Evolutionary conservation across 176 grass and related monocot genomes (phyloP).

Genomic region (Paspalum notatum): DNA sequence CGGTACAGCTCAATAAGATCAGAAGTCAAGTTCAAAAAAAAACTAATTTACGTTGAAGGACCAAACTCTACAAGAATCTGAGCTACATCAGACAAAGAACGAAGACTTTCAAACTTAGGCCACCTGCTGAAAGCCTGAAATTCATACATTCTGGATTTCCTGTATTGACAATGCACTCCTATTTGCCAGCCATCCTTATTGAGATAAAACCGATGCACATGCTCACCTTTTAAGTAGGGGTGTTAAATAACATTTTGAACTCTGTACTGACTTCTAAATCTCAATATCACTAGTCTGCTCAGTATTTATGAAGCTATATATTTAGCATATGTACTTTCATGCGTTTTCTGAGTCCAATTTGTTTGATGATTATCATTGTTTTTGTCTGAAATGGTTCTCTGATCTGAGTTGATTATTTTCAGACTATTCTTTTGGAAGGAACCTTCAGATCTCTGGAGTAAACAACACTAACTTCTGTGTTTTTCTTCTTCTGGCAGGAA

Average conservation of each 20-base stretch:
- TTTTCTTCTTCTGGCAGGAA: conserved; percentile 48
- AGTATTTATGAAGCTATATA: not conserved
- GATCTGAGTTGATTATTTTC: not conserved
- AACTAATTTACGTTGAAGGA: not conserved
- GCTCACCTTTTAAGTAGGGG: not conserved
- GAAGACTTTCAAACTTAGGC: not conserved
- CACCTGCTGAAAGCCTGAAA: not conserved
- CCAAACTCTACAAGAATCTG: not conserved
- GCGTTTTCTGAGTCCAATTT: not conserved
- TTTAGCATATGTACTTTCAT: not conserved
- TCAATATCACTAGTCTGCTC: not conserved
- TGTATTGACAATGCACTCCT: not conserved
- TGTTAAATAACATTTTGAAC: not conserved
- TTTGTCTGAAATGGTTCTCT: not conserved
- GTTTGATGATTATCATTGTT: not conserved
- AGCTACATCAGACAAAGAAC: not conserved
- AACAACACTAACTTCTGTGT: not conserved
- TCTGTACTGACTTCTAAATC: not conserved
- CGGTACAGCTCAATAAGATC: not conserved
- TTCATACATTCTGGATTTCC: not conserved
- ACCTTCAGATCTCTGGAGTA: not conserved
- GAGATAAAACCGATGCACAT: not conserved
- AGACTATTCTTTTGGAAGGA: not conserved
- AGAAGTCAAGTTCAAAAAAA: not conserved
- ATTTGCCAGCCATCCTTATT: not conserved